Conservation (phyloP, 192 early-diverging fungal species). For the Phlyctochytrium arcticum region DNA sequence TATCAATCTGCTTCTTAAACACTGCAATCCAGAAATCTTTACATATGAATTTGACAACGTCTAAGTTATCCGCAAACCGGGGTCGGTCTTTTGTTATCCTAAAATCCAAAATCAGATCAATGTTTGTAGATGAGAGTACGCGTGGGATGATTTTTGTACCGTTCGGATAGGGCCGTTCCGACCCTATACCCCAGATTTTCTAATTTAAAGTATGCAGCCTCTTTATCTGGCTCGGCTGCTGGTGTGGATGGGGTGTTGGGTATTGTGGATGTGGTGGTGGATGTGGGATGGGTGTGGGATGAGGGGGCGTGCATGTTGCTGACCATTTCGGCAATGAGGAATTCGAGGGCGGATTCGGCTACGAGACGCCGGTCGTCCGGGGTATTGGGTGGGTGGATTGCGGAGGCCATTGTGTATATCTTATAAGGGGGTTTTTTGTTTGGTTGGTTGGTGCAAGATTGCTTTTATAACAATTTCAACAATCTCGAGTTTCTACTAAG, state of each 20-base stretch:
- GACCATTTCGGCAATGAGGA: constrained; percentile 74
- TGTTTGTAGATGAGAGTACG: not conserved
- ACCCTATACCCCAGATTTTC: constrained; percentile 89
- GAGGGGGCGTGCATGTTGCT: constrained; percentile 59
- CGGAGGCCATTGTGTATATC: no score
- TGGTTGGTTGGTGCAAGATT: no score
- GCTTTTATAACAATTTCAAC: no score
- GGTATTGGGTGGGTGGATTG: no score
- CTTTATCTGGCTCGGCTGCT: constrained; percentile 69
- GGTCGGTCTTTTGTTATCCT: constrained; percentile 82
- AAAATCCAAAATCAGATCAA: not conserved
- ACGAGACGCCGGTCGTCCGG: constrained; percentile 37
- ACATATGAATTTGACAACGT: constrained; percentile 98
- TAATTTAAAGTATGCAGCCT: constrained; percentile 86
- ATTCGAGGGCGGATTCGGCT: constrained; percentile 67
- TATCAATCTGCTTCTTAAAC: constrained; percentile 98
- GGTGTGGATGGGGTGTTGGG: constrained; percentile 15
- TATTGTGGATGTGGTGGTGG: no score
- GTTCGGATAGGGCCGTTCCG: constrained; percentile 82
- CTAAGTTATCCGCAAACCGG: constrained; percentile 89
- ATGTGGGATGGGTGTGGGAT: constrained; percentile 32
- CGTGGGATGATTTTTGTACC: constrained; percentile 43
- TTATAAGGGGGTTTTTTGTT: no score
- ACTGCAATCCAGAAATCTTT: constrained; percentile 94
- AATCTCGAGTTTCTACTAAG: no score